A percentile compares a stretch with the other conserved stretches of the same genome.
Conservation (phyloP, 345 rosid genomes). For the Eucalyptus tenuipes region DNA sequence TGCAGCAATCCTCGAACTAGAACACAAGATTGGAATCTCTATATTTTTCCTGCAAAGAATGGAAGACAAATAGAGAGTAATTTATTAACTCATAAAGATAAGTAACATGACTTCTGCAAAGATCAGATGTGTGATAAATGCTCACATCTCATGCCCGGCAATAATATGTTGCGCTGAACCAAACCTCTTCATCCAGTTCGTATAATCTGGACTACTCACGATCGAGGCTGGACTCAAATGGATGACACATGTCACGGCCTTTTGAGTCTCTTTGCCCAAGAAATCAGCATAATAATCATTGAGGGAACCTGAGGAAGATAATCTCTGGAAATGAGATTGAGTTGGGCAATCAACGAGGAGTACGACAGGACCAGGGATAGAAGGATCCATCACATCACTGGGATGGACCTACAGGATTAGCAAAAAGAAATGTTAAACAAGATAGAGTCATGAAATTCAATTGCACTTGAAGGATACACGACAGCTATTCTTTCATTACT, state of each 20-base stretch:
- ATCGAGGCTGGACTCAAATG: constrained; percentile 77
- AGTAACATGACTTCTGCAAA: background rate
- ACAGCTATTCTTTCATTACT: background rate
- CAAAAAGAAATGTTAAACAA: background rate
- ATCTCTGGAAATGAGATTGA: constrained; percentile 39
- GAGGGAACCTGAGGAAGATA: constrained; percentile 36
- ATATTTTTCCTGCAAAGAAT: constrained; percentile 51
- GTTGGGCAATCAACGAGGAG: constrained; percentile 92
- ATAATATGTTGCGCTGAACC: constrained; percentile 67
- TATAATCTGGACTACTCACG: constrained; percentile 42
- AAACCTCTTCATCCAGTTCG: constrained; percentile 74
- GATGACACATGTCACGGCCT: constrained; percentile 59
- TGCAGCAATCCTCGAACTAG: constrained; percentile 78
- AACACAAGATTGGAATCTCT: constrained; percentile 67
- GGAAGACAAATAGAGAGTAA: background rate
- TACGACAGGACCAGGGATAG: constrained; percentile 82
- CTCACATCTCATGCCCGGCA: constrained; percentile 84
- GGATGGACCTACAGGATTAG: constrained; percentile 60
- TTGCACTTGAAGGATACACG: background rate
- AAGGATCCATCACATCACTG: constrained; percentile 93
- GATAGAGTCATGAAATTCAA: background rate
- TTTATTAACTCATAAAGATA: background rate
- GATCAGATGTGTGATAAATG: background rate
- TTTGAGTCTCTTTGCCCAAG: constrained; percentile 15
- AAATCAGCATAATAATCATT: constrained; percentile 33